Evolutionary conservation across 495 filamentous ascomycete species (phyloP).

Genomic region (Tuber melanosporum): DNA sequence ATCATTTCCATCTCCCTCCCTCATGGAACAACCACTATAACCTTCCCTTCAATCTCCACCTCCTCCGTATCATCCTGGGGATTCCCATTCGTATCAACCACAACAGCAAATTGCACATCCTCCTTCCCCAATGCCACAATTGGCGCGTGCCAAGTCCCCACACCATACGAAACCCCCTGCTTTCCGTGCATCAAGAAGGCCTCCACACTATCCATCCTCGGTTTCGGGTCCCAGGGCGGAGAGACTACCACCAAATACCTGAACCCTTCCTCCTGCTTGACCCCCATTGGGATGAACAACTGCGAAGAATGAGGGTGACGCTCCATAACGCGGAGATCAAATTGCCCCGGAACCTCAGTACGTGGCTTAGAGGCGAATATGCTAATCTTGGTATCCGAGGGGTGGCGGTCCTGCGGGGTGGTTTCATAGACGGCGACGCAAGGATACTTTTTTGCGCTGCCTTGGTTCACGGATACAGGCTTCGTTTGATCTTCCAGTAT

Average conservation of each 20-base stretch:
- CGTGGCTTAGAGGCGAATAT: slow-evolving; percentile 86
- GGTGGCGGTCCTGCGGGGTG: slow-evolving; percentile 56
- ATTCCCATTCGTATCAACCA: slow-evolving; percentile 82
- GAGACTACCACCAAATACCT: slow-evolving; percentile 87
- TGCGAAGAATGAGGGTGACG: slow-evolving; percentile 91
- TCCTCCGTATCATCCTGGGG: slow-evolving; percentile 86
- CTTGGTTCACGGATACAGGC: slow-evolving; percentile 60
- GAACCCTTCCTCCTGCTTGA: slow-evolving; percentile 42
- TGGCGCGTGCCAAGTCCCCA: slow-evolving; percentile 94
- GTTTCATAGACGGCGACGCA: slow-evolving; percentile 72
- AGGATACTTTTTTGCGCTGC: slow-evolving; percentile 76
- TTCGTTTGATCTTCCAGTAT: not conserved
- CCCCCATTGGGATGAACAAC: slow-evolving; percentile 76
- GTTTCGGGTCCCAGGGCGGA: slow-evolving; percentile 48
- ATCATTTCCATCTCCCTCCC: slow-evolving; percentile 44
- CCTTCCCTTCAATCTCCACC: slow-evolving; percentile 51
- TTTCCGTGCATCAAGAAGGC: slow-evolving; percentile 74
- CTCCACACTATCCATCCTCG: slow-evolving; percentile 61
- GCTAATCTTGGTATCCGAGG: slow-evolving; percentile 62
- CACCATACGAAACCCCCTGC: slow-evolving; percentile 84
- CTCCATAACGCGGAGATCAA: slow-evolving; percentile 72
- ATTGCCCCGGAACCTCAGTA: slow-evolving; percentile 40
- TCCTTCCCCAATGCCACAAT: slow-evolving; percentile 77
- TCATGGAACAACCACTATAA: slow-evolving; percentile 41
- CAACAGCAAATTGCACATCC: slow-evolving; percentile 74